Evolutionary conservation across 169 alveolate genomes (phyloP).

Genomic region (Babesia bovis): DNA sequence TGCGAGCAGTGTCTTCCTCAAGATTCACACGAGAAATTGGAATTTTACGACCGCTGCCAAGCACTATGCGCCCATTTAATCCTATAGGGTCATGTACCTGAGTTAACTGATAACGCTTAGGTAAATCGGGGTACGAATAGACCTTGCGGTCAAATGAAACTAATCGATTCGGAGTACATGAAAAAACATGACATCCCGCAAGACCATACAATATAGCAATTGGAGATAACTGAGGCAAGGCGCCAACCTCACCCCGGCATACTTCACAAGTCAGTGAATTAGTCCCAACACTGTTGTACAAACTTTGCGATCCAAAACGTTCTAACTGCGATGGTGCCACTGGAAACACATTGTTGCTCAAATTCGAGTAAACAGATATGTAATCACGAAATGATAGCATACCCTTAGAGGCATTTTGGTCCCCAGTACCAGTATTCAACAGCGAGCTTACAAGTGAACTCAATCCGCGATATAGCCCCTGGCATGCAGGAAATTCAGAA

Average conservation of each 20-base stretch:
- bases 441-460: background rate
- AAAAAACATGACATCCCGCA: slow-evolving; percentile 55
- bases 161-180: slow-evolving; percentile 52
- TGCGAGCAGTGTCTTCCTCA: slow-evolving; percentile 79
- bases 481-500: background rate
- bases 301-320: no score
- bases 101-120: slow-evolving; percentile 78
- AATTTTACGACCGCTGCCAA: slow-evolving; percentile 55
- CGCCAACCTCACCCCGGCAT: slow-evolving; percentile 78
- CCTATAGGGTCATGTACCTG: slow-evolving; percentile 73
- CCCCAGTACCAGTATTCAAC: background rate
- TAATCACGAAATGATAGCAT: slow-evolving; percentile 10
- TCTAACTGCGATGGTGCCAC: no score
- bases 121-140: slow-evolving; percentile 76
- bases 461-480: slow-evolving; percentile 4
- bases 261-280: slow-evolving; percentile 69
- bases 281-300: slow-evolving; percentile 1
- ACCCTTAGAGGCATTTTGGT: background rate
- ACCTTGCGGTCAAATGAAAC: slow-evolving; percentile 73
- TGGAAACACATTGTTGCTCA: background rate
- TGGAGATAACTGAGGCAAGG: slow-evolving; percentile 63
- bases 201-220: slow-evolving; percentile 68
- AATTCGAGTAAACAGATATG: background rate
- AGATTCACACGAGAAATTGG: slow-evolving; percentile 62
- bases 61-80: slow-evolving; percentile 59